Conservation (phyloP, 1,284 basidiomycete species). For the Ustanciosporium gigantosporum region DNA sequence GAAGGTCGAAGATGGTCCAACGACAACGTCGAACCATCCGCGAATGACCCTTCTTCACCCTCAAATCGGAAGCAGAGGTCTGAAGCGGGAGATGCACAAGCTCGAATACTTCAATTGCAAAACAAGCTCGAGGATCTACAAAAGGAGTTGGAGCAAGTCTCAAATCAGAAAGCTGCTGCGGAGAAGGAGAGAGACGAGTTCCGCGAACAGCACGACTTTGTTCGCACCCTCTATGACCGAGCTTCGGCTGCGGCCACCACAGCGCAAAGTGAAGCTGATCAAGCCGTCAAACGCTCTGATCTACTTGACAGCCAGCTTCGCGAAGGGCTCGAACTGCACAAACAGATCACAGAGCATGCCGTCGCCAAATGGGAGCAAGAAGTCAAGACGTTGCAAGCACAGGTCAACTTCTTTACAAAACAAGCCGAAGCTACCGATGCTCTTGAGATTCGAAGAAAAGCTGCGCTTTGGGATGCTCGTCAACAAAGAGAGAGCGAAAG, state of each 20-base stretch:
- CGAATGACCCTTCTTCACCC: neutral
- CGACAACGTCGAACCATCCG: neutral
- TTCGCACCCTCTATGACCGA: constrained; percentile 22
- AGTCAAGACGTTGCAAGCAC: constrained; percentile 1
- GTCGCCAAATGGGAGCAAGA: constrained; percentile 7
- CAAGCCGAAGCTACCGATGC: constrained; percentile 5
- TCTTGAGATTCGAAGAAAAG: constrained; percentile 9
- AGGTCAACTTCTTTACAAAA: neutral
- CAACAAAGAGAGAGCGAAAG: constrained; percentile 5
- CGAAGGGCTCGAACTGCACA: constrained; percentile 14
- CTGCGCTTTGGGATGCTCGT: constrained; percentile 19
- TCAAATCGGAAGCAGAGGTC: neutral
- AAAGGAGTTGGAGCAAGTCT: constrained; percentile 4
- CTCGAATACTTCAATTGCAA: constrained; percentile 1
- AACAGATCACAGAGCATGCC: neutral
- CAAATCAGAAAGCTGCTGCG: neutral
- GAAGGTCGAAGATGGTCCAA: constrained; percentile 10
- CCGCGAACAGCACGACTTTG: constrained; percentile 18
- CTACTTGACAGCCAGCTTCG: constrained; percentile 6
- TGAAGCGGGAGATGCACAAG: constrained; percentile 1
- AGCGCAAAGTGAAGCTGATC: neutral
- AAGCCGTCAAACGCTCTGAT: neutral
- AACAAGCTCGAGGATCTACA: neutral
- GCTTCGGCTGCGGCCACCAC: constrained; percentile 7
- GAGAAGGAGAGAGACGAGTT: constrained; percentile 1